Conservation (phyloP, 2,329 filamentous ascomycete species). For the Sordariomycetes sp. region DNA sequence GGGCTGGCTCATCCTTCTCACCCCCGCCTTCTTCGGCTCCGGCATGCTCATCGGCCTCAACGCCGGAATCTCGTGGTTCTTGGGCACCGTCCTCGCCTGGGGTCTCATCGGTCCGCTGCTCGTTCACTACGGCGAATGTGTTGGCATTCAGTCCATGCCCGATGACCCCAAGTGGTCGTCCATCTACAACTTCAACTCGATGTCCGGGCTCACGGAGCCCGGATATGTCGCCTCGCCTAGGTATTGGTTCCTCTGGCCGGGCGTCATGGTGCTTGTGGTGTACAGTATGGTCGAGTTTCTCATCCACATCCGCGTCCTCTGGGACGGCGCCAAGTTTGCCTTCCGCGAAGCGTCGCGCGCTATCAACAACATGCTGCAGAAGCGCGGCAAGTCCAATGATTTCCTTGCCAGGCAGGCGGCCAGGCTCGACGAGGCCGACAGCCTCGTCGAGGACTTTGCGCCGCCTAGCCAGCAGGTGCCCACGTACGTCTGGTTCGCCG, state of each 20-base stretch:
- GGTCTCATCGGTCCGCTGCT: conserved; percentile 33
- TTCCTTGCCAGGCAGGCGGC: conserved; percentile 22
- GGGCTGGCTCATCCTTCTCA: conserved; percentile 47
- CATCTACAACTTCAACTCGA: conserved; percentile 15
- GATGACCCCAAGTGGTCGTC: conserved; percentile 15
- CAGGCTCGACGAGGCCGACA: conserved; percentile 16
- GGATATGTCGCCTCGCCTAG: conserved; percentile 20
- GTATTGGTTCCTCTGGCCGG: conserved; percentile 29
- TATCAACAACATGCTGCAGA: conserved; percentile 17
- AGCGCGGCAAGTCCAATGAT: conserved; percentile 15
- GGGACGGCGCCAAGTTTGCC: conserved; percentile 19
- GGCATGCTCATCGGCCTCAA: conserved; percentile 38
- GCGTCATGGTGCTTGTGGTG: conserved; percentile 28
- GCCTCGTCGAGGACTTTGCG: conserved; percentile 23
- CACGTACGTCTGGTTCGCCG: conserved; percentile 36
- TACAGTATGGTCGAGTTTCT: conserved; percentile 26
- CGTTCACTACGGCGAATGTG: conserved; percentile 34
- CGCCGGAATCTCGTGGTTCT: conserved; percentile 42
- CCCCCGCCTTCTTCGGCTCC: conserved; percentile 47
- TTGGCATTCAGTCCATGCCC: conserved; percentile 22
- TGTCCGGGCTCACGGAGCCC: conserved; percentile 14
- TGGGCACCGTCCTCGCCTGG: conserved; percentile 41
- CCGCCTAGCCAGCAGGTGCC: conserved; percentile 31
- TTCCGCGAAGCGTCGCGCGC: conserved; percentile 15
- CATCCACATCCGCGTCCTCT: conserved; percentile 22